Evolutionary conservation across 179 eudicot genomes (phyloP).

Genomic region (Actinidia arguta): DNA sequence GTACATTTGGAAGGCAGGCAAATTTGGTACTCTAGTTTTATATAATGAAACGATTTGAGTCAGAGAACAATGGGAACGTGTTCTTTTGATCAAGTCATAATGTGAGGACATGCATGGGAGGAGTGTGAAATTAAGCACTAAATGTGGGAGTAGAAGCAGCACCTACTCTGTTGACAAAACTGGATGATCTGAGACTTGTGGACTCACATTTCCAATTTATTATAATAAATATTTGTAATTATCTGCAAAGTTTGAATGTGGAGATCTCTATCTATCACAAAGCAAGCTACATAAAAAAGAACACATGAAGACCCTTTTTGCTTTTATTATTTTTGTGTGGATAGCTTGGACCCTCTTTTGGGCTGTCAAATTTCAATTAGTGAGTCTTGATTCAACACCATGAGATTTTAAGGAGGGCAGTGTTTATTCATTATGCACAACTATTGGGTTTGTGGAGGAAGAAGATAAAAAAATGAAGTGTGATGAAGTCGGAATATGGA

Average conservation of each 20-base stretch:
- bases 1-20: no score
- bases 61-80: neutral
- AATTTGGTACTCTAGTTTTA: neutral
- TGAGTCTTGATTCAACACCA: neutral
- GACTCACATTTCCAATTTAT: conserved; percentile 1
- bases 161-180: conserved; percentile 26
- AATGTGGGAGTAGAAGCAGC: conserved; percentile 21
- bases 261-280: conserved; percentile 5
- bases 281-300: neutral
- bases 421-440: no score
- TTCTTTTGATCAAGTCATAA: neutral
- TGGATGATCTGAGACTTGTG: conserved; percentile 1
- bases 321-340: neutral
- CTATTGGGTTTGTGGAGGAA: no score
- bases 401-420: neutral
- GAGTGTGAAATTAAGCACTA: neutral
- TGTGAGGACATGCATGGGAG: neutral
- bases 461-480: no score
- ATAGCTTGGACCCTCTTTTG: neutral
- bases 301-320: neutral
- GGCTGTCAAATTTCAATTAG: neutral
- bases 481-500: no score
- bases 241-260: neutral
- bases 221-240: neutral
- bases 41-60: neutral